phyloP scores from a whole-genome alignment of 202 grass and related monocot species.

The Bolboschoenoplectus hybrid region DNA sequence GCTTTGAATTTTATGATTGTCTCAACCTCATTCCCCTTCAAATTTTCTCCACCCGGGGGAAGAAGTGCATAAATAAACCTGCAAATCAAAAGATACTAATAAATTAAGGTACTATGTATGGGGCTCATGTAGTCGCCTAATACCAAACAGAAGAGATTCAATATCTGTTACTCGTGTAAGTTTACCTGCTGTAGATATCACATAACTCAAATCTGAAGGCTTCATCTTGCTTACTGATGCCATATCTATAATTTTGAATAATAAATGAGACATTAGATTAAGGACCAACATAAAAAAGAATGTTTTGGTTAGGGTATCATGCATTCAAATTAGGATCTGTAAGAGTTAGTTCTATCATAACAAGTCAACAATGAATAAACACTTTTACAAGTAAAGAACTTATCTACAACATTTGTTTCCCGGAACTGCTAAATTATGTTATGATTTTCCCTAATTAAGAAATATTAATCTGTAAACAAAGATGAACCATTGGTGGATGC shows the following conservation, averaged over 20 bases:
- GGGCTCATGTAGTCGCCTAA: neutral
- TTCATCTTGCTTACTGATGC: conserved; percentile 77
- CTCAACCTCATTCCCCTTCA: conserved; percentile 86
- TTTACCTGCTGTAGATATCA: conserved; percentile 79
- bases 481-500: neutral
- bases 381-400: neutral
- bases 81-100: conserved; percentile 15
- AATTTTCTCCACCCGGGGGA: conserved; percentile 76
- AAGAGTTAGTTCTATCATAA: conserved; percentile 19
- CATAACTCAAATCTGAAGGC: conserved; percentile 87
- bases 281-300: conserved; percentile 12
- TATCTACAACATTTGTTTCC: neutral
- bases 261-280: neutral
- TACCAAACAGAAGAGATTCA: conserved; percentile 4
- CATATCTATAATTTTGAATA: conserved; percentile 62
- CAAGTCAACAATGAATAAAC: neutral
- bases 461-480: neutral
- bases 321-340: conserved; percentile 17
- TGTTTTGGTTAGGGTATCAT: neutral
- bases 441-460: neutral
- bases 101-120: neutral
- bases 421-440: conserved; percentile 13
- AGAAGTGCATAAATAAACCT: conserved; percentile 90
- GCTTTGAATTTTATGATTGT: conserved; percentile 84
- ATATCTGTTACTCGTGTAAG: neutral